Percentiles rank a stretch among this genome's conserved stretches.
Evolutionary conservation across 441 rosid genomes (phyloP).

Genomic region (Cnidoscolus chayamansa): DNA sequence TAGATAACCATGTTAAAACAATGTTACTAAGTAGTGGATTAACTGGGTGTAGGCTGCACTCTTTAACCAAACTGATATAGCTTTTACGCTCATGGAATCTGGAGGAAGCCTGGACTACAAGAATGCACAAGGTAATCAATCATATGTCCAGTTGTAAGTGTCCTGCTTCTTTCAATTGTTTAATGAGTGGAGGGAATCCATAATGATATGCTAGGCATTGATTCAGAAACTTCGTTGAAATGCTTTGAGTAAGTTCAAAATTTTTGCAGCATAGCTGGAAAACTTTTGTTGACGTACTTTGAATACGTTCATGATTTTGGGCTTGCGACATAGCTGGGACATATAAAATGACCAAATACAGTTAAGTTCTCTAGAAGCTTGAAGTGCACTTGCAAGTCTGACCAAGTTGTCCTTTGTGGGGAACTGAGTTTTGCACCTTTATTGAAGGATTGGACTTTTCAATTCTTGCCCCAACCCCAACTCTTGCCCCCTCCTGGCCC

Average conservation of each 20-base stretch:
- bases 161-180: conserved; percentile 13
- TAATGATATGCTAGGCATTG: conserved; percentile 1
- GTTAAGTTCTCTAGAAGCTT: conserved; percentile 11
- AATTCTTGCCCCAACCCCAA: not conserved
- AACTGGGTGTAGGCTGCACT: conserved; percentile 60
- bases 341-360: not conserved
- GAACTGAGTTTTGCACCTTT: not conserved
- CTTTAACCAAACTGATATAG: conserved; percentile 77
- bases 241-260: not conserved
- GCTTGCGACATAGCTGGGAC: not conserved
- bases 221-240: not conserved
- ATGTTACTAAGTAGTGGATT: conserved; percentile 25
- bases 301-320: not conserved
- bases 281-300: conserved; percentile 1
- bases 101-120: conserved; percentile 76
- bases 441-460: not conserved
- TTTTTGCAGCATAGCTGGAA: conserved; percentile 1
- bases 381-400: not conserved
- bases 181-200: conserved; percentile 1
- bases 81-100: conserved; percentile 69
- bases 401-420: conserved; percentile 7
- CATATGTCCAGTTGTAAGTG: conserved; percentile 4
- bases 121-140: conserved; percentile 78
- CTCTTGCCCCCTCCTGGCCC: not conserved
- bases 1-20: not conserved